Percentiles rank a stretch among this genome's conserved stretches.
Conservation (phyloP, 192 early-diverging fungal species). For the Coemansia sp. region DNA sequence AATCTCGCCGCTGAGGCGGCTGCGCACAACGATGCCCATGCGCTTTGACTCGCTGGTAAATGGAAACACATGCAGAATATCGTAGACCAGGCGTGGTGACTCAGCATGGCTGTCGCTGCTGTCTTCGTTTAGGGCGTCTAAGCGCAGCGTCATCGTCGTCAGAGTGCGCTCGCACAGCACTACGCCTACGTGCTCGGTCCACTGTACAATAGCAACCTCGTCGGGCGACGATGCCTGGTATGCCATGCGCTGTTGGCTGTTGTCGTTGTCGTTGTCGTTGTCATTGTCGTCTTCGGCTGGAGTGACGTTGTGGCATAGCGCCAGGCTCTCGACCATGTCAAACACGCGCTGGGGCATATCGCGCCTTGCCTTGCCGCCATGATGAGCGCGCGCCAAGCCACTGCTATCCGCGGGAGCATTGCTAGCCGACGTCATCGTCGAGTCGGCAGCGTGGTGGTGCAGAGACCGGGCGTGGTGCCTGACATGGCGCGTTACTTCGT, state of each 20-base stretch:
- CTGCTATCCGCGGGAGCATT: neutral
- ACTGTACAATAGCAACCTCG: slow-evolving; percentile 93
- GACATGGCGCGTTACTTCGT: slow-evolving; percentile 78
- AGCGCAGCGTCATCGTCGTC: slow-evolving; percentile 65
- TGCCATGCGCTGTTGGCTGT: slow-evolving; percentile 46
- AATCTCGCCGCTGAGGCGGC: slow-evolving; percentile 71
- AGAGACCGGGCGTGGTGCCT: slow-evolving; percentile 10
- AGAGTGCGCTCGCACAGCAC: slow-evolving; percentile 78
- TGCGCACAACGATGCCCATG: slow-evolving; percentile 91
- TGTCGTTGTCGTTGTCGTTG: neutral
- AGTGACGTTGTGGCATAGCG: slow-evolving; percentile 89
- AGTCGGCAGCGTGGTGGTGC: neutral
- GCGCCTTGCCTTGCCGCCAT: slow-evolving; percentile 64
- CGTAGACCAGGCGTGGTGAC: slow-evolving; percentile 61
- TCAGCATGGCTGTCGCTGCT: slow-evolving; percentile 36
- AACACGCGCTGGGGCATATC: slow-evolving; percentile 83
- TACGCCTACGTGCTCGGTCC: slow-evolving; percentile 87
- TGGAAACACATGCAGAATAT: slow-evolving; percentile 92
- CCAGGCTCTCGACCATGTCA: slow-evolving; percentile 88
- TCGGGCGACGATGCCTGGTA: slow-evolving; percentile 97
- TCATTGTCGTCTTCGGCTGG: slow-evolving; percentile 41
- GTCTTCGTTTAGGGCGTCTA: slow-evolving; percentile 40
- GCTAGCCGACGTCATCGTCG: neutral
- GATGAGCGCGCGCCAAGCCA: neutral
- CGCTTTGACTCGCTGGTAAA: slow-evolving; percentile 98